Base-by-base conservation (phyloP, 2,329 filamentous ascomycete species). In the Fusarium subglutinans region DNA sequence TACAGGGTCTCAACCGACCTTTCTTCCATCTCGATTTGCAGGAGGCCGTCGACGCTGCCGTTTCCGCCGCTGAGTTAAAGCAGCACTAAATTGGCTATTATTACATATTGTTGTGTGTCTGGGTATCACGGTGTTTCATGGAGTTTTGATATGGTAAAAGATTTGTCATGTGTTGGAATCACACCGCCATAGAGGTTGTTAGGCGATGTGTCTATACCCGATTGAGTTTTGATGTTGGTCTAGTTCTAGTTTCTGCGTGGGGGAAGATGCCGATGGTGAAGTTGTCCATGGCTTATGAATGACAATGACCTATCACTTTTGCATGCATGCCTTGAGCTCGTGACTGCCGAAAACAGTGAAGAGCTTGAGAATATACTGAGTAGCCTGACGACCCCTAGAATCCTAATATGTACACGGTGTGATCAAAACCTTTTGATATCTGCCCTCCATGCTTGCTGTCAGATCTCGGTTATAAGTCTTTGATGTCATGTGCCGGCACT, bases 21-120 rank as follows among this genome's bases (percentile, higher is more conserved):
- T 87, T 84, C 78, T 88, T 88, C 79, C 87, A 88, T 66, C 82
- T 87, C 35, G 87, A 88, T 73, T 74, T 88, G 43, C 83, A 86
- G 33, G 85, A 86, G 66, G 86, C 86, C 8, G 81, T 87, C 12
- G 85, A 87, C 76, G 84, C 84, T 35, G 83, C 84, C 6, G 79
- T 86, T 43, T 66, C 79, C 8, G 83, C 84, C 44, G 80, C 83
- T 1, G 78, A 81, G 69, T 63, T 69, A 7, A 80, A 79, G 75
- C 71, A 71, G 61, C 74, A 77, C 50, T 79, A 70, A 72, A 22
- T 8, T 37, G 55, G 60, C 43, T 26, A 22, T 26, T 54, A 28
- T 8, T 28, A 55, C 15, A 41, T n/a, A 38, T 51, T 70, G 28
- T 41, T 57, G 38, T 33, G 50, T 55, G 20, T 18, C 53, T 28